A percentile compares a stretch with the other conserved stretches of the same genome.
Evolutionary conservation across 441 rosid species (phyloP).

Genomic region (Brassica hybrid): DNA sequence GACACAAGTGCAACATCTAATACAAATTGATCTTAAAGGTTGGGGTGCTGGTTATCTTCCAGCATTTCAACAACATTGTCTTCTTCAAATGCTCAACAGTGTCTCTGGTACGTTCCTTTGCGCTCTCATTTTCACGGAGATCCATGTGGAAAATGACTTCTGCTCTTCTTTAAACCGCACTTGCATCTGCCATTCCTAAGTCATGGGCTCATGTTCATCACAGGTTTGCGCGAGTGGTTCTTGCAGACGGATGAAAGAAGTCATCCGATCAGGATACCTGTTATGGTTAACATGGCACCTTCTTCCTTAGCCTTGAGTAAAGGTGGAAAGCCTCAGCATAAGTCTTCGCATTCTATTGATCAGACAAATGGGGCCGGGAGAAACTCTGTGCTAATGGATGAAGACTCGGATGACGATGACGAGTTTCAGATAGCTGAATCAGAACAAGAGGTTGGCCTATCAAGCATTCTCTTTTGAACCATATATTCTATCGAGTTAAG

Average conservation of each 20-base stretch:
- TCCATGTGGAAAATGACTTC: slow-evolving; percentile 8
- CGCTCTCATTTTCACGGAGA: slow-evolving; percentile 19
- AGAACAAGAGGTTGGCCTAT: slow-evolving; percentile 77
- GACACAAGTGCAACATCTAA: slow-evolving; percentile 97
- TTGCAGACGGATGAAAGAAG: slow-evolving; percentile 96
- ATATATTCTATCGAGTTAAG: slow-evolving; percentile 24
- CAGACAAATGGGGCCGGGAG: slow-evolving; percentile 70
- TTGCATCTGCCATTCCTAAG: not conserved
- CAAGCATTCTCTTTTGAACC: slow-evolving; percentile 25
- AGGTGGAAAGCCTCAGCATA: slow-evolving; percentile 56
- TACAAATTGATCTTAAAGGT: slow-evolving; percentile 98
- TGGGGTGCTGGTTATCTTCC: slow-evolving; percentile 96
- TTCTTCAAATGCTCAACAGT: slow-evolving; percentile 96
- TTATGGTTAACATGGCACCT: slow-evolving; percentile 97
- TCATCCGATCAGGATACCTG: slow-evolving; percentile 93
- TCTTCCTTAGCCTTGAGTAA: slow-evolving; percentile 66
- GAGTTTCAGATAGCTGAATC: slow-evolving; percentile 89
- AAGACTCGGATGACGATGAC: slow-evolving; percentile 95
- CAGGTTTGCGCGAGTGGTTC: slow-evolving; percentile 98
- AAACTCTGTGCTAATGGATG: slow-evolving; percentile 83
- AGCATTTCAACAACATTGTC: slow-evolving; percentile 97
- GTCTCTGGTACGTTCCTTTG: slow-evolving; percentile 79
- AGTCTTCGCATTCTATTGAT: slow-evolving; percentile 63
- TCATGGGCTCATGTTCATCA: slow-evolving; percentile 25
- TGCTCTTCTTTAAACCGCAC: slow-evolving; percentile 14